These are phyloP conservation scores for Penicillium paxilli DNA, from an alignment of 495 filamentous ascomycete species.

Conservation along the genomic window DNA sequence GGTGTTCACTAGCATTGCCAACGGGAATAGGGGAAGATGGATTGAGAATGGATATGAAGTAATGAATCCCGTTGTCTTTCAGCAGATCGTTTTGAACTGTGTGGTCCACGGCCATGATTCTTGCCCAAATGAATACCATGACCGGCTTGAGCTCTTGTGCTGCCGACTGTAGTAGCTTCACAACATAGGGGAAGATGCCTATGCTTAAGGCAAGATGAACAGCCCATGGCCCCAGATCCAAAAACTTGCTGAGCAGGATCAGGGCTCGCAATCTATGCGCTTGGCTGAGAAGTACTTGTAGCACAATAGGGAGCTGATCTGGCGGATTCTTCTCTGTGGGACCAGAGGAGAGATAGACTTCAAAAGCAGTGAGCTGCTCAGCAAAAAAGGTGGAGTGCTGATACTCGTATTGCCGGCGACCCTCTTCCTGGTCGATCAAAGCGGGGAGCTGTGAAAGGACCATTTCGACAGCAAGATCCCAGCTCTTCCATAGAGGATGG, in stretches of 20 bases:
- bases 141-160: slow-evolving; percentile 94
- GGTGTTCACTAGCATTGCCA: slow-evolving; percentile 84
- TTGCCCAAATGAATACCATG: slow-evolving; percentile 99
- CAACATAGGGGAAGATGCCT: slow-evolving; percentile 96
- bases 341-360: slow-evolving; percentile 91
- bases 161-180: slow-evolving; percentile 93
- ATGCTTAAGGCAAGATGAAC: slow-evolving; percentile 95
- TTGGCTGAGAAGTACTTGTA: slow-evolving; percentile 94
- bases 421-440: slow-evolving; percentile 74
- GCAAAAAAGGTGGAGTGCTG: slow-evolving; percentile 95
- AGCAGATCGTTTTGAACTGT: slow-evolving; percentile 89
- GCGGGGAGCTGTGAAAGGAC: slow-evolving; percentile 85
- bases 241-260: slow-evolving; percentile 88
- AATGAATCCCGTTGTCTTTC: slow-evolving; percentile 95
- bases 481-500: slow-evolving; percentile 94
- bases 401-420: slow-evolving; percentile 80
- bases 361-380: slow-evolving; percentile 95
- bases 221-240: slow-evolving; percentile 96
- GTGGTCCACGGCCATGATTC: slow-evolving; percentile 92
- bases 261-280: slow-evolving; percentile 91
- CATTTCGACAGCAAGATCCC: slow-evolving; percentile 97
- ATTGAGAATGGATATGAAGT: slow-evolving; percentile 89
- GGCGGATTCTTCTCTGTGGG: slow-evolving; percentile 82
- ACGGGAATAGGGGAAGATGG: slow-evolving; percentile 80
- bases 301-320: slow-evolving; percentile 91